These are phyloP conservation scores for Fusarium nurragi DNA, from an alignment of 2,329 filamentous ascomycete species.

Conservation along the genomic window DNA sequence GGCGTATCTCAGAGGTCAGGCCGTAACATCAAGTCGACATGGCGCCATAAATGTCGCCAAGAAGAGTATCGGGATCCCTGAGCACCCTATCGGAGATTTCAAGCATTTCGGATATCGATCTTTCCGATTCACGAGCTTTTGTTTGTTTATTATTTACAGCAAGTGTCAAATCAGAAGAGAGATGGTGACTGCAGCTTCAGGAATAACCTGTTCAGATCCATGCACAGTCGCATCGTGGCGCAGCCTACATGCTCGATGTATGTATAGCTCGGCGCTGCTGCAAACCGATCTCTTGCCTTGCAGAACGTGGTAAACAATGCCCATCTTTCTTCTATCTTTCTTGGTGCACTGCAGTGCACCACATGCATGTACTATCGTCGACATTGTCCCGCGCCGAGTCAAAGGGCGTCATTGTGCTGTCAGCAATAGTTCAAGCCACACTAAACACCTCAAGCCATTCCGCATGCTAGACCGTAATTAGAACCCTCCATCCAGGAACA, in stretches of 20 bases:
- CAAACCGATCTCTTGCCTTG: conserved; percentile 19
- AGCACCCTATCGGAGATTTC: conserved; percentile 39
- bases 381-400: background rate
- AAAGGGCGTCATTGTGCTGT: conserved; percentile 23
- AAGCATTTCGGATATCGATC: conserved; percentile 30
- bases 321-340: too few species aligned
- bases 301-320: conserved; percentile 16
- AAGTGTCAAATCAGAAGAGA: conserved; percentile 17
- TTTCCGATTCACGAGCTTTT: conserved; percentile 28
- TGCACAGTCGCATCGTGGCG: conserved; percentile 29
- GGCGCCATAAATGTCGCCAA: conserved; percentile 20
- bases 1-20: conserved; percentile 16
- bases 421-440: conserved; percentile 20
- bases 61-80: conserved; percentile 2
- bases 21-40: conserved; percentile 31
- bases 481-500: conserved; percentile 32
- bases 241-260: conserved; percentile 26
- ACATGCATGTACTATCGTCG: background rate
- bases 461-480: conserved; percentile 3
- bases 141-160: conserved; percentile 29
- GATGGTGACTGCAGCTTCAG: background rate
- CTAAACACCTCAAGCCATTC: conserved; percentile 13
- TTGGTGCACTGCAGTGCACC: background rate
- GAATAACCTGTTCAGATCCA: conserved; percentile 26
- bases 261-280: conserved; percentile 8